These are phyloP conservation scores for Triticum monococcum DNA, from an alignment of 176 grass and related monocot species.

Conservation along the genomic window DNA sequence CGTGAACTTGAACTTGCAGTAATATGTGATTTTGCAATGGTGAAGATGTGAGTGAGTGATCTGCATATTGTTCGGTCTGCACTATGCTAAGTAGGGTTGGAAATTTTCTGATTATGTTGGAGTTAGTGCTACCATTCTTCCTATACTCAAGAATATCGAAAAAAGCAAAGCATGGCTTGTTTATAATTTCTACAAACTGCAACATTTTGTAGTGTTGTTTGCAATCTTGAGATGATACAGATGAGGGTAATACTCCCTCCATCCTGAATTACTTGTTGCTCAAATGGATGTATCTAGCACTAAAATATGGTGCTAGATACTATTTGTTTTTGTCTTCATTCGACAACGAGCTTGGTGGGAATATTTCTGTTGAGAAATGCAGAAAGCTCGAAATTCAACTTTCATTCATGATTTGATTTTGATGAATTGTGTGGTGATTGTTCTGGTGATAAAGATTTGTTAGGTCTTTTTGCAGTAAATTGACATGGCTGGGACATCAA, in stretches of 20 bases:
- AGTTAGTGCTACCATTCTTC: not conserved
- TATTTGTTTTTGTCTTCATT: not conserved
- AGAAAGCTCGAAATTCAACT: not conserved
- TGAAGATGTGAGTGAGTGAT: not conserved
- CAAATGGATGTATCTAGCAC: too few species aligned
- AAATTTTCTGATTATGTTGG: not conserved
- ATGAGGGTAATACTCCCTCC: not conserved
- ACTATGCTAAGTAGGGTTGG: not conserved
- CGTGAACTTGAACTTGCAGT: conserved; percentile 5
- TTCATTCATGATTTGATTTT: not conserved
- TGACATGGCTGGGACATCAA: not conserved
- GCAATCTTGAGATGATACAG: not conserved
- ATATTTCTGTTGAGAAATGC: not conserved
- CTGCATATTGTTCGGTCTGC: not conserved
- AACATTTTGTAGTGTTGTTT: not conserved
- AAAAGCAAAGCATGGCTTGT: not conserved
- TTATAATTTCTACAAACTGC: not conserved
- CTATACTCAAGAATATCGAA: not conserved
- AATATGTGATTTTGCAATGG: not conserved
- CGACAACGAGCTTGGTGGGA: not conserved
- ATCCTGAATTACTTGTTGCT: too few species aligned
- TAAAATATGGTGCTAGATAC: too few species aligned
- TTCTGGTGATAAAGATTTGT: not conserved
- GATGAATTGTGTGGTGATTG: not conserved
- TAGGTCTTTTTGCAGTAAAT: not conserved